Evolutionary conservation across 345 rosid genomes (phyloP).

Genomic region (Populus alba): DNA sequence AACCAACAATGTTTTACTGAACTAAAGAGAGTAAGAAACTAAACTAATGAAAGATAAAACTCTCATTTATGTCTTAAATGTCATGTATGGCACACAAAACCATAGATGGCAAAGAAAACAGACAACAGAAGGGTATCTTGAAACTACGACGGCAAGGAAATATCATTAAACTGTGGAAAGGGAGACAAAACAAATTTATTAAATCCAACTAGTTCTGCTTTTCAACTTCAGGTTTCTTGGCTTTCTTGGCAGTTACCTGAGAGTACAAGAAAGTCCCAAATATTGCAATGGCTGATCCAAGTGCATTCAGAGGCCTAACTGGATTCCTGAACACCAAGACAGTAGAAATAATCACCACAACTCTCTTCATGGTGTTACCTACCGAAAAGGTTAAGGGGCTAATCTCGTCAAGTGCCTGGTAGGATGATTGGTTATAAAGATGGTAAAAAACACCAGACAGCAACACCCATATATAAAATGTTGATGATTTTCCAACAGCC

Average conservation of each 20-base stretch:
- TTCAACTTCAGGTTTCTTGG: slow-evolving; percentile 43
- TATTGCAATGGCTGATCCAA: slow-evolving; percentile 88
- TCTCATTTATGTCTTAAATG: neutral
- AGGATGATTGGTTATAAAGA: slow-evolving; percentile 86
- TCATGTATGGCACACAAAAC: neutral
- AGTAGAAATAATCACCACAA: slow-evolving; percentile 87
- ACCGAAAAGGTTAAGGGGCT: slow-evolving; percentile 89
- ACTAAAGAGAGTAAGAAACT: neutral
- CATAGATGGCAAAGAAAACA: neutral
- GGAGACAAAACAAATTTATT: neutral
- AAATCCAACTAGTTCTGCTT: slow-evolving; percentile 33
- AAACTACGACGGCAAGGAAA: neutral
- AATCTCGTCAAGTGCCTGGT: slow-evolving; percentile 93
- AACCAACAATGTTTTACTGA: neutral
- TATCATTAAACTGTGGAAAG: slow-evolving; percentile 1
- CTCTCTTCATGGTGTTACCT: slow-evolving; percentile 94
- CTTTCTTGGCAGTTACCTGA: slow-evolving; percentile 64
- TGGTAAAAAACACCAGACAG: slow-evolving; percentile 86
- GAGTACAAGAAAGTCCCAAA: slow-evolving; percentile 87
- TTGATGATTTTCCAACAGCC: slow-evolving; percentile 57
- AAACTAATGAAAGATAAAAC: neutral
- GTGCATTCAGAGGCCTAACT: slow-evolving; percentile 85
- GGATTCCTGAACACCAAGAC: slow-evolving; percentile 89
- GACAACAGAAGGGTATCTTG: neutral
- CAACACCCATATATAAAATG: slow-evolving; percentile 87